Evolutionary conservation across 2,329 filamentous ascomycete species (phyloP), one percentile per base, ranked within the genome.

Genomic region (Epichloe sp.): DNA sequence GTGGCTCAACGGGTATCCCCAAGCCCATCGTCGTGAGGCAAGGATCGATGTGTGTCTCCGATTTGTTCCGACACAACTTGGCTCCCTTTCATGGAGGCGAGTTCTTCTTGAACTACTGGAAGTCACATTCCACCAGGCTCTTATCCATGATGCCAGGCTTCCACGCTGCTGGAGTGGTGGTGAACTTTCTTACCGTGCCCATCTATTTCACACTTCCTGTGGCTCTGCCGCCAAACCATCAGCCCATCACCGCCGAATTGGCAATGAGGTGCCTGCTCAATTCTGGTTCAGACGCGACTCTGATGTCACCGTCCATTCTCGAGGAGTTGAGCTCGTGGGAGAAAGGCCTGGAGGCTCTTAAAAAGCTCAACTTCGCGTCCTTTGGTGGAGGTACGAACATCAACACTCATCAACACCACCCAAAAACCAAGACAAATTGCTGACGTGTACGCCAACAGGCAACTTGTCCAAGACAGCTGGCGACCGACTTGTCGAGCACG

Each of bases 321-420:
- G 71, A 73, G 41, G 70, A 74, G 3, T 60, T 75, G 59, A 67
- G 64, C 53, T 60, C 65, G 37, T 58, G 54, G 11, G 57, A 65
- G 0, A 57, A 65, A 2, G 57, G 63, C 2, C 52, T 68, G 3
- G 55, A 59, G 3, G 48, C 57, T 0, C 56, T 76, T 5, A 51
- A 51, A 51, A 67, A 63, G 42, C 48, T 74, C 1, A 58, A 65
- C 0, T 56, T 56, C 4, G 64, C 71, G 1, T 51, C 44, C 4
- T 70, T 68, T 52, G 68, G 65, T 12, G 71, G 70, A 42, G 71
- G 70, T 67, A 34, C 11, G 21, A n/a, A 41, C 2, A 7, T 21
- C 21, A 14, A n/a, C 26, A 3, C 2, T 19, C 17, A 11, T 21
- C 31, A 19, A 10, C 31, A 21, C 11, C 23, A 21, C 11, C 23